Evolutionary conservation across 805 yeast genomes (phyloP).

Genomic region (Cyberlindnera maritima): DNA sequence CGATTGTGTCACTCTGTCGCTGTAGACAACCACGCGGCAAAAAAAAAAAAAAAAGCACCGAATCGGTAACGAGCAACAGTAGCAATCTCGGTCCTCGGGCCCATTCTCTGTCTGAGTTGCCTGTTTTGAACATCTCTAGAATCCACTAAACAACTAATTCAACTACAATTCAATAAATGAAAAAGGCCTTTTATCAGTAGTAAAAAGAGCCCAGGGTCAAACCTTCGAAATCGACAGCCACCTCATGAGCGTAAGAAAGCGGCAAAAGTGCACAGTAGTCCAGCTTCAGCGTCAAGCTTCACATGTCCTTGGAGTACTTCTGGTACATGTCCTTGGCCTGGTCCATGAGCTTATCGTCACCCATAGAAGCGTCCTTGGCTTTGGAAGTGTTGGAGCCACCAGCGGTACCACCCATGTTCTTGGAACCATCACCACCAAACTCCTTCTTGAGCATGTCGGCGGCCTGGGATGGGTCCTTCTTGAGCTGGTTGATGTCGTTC

Average conservation of each 20-base stretch:
- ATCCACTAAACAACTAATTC: too few relatives aligned
- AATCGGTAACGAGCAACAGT: background rate
- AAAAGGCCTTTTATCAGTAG: too few relatives aligned
- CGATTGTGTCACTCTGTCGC: background rate
- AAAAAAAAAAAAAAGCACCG: too few relatives aligned
- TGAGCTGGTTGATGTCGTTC: slow-evolving; percentile 2
- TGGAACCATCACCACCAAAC: slow-evolving; percentile 8
- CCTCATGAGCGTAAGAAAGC: too few relatives aligned
- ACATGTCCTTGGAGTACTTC: slow-evolving; percentile 10
- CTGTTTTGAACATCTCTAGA: too few relatives aligned
- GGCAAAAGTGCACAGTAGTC: background rate
- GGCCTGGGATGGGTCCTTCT: slow-evolving; percentile 11
- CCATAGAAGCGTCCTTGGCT: slow-evolving; percentile 3
- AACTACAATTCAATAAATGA: too few relatives aligned
- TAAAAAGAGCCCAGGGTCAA: too few relatives aligned
- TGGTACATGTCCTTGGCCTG: slow-evolving; percentile 20
- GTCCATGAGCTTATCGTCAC: slow-evolving; percentile 14
- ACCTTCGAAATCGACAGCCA: too few relatives aligned
- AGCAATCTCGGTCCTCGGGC: too few relatives aligned
- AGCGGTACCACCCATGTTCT: slow-evolving; percentile 19
- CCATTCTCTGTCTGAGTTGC: too few relatives aligned
- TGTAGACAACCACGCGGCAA: too few relatives aligned
- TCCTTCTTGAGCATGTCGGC: slow-evolving; percentile 6
- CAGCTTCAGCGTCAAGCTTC: background rate
- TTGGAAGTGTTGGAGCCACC: slow-evolving; percentile 15